A percentile compares a stretch with the other conserved stretches of the same genome.
phyloP scores from a whole-genome alignment of 2,329 filamentous ascomycete species.

The Talaromyces sp. region DNA sequence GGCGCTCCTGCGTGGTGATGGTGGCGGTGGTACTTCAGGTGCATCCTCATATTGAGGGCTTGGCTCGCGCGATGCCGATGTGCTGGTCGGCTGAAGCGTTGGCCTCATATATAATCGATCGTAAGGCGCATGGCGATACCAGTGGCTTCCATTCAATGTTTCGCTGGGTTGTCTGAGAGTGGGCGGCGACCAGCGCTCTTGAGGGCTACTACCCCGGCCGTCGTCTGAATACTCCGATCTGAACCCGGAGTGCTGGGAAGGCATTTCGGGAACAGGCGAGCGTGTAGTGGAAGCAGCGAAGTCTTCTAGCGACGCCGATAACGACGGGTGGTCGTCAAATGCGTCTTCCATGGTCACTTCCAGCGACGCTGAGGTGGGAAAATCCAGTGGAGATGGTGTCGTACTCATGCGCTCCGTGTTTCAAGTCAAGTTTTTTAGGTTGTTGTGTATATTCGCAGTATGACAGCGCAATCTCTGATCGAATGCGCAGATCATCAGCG shows the following conservation, averaged over 20 bases:
- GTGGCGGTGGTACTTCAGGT: slow-evolving; percentile 39
- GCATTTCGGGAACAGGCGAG: slow-evolving; percentile 52
- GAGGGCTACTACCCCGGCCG: slow-evolving; percentile 29
- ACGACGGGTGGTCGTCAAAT: slow-evolving; percentile 57
- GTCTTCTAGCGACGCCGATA: slow-evolving; percentile 60
- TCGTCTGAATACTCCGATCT: slow-evolving; percentile 51
- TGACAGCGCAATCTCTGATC: not conserved
- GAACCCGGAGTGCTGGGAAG: slow-evolving; percentile 62
- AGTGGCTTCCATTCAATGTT: slow-evolving; percentile 54
- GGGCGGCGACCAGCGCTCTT: slow-evolving; percentile 62
- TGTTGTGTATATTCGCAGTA: not conserved
- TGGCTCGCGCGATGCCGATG: slow-evolving; percentile 53
- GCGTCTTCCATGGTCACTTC: slow-evolving; percentile 46
- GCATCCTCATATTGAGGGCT: slow-evolving; percentile 61
- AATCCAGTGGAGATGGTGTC: slow-evolving; percentile 23
- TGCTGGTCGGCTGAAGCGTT: slow-evolving; percentile 39
- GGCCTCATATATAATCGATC: slow-evolving; percentile 43
- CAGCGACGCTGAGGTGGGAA: slow-evolving; percentile 37
- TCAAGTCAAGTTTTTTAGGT: slow-evolving; percentile 2
- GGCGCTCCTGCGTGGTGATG: slow-evolving; percentile 25
- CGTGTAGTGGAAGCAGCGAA: slow-evolving; percentile 54
- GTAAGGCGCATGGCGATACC: slow-evolving; percentile 52
- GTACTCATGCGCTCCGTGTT: slow-evolving; percentile 15
- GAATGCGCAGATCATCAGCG: slow-evolving; percentile 5
- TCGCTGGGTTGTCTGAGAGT: slow-evolving; percentile 52